phyloP scores from a whole-genome alignment of 768 basidiomycete species.

The Serendipita sp. region DNA sequence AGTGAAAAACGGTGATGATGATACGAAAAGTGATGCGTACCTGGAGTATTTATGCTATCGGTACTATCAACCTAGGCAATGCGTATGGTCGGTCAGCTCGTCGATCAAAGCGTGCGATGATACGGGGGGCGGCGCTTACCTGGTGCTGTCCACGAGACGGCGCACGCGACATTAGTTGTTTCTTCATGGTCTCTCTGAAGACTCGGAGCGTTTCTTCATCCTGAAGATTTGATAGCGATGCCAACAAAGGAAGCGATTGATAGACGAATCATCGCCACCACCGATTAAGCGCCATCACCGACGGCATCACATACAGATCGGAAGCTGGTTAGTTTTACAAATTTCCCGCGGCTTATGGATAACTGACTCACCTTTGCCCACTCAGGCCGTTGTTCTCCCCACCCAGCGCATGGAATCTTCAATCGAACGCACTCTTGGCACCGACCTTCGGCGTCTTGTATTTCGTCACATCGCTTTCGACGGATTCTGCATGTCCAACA shows the following conservation, averaged over 20 bases:
- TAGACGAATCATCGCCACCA: not conserved
- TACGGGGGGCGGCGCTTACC: not conserved
- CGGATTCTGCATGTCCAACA: conserved; percentile 4
- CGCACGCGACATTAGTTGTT: not conserved
- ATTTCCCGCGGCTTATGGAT: not conserved
- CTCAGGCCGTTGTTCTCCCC: not conserved
- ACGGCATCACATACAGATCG: not conserved
- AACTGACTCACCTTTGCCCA: not conserved
- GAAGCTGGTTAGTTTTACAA: not conserved
- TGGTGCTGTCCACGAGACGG: not conserved
- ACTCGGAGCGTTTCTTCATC: conserved; percentile 5
- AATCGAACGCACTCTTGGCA: not conserved
- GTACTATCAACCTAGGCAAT: too few relatives aligned
- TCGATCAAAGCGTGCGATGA: too few relatives aligned
- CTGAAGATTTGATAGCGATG: not conserved
- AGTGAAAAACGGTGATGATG: not conserved
- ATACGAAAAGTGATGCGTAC: not conserved
- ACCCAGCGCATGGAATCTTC: conserved; percentile 4
- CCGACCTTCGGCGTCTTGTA: not conserved
- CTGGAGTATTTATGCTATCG: not conserved
- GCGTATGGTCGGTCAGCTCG: too few relatives aligned
- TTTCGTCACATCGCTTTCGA: conserved; percentile 3
- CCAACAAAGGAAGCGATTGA: not conserved
- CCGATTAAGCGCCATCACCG: not conserved
- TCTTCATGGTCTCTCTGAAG: not conserved